Evolutionary conservation across 768 basidiomycete genomes (phyloP).

Genomic region (Lentinula guzmanii): DNA sequence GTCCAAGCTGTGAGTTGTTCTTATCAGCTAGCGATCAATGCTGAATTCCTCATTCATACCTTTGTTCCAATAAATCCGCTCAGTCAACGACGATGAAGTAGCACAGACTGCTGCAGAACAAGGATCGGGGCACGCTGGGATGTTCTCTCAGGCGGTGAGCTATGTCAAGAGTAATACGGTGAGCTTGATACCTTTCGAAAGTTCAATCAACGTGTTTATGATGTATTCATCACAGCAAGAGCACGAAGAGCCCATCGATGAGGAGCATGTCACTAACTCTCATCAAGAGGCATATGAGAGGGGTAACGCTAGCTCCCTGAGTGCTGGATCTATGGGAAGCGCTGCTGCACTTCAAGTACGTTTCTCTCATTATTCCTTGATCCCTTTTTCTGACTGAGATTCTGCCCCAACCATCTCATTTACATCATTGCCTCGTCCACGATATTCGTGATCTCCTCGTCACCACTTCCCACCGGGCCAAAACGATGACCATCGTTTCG

Average conservation of each 20-base stretch:
- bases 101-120: conserved; percentile 47
- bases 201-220: neutral
- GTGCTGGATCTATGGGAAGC: conserved; percentile 60
- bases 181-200: conserved; percentile 5
- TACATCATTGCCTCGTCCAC: no score
- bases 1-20: conserved; percentile 14
- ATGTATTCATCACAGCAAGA: conserved; percentile 27
- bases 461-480: neutral
- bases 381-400: no score
- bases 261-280: conserved; percentile 52
- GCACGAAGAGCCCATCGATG: conserved; percentile 60
- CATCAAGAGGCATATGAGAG: conserved; percentile 59
- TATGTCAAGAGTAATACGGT: conserved; percentile 52
- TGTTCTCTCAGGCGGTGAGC: conserved; percentile 51
- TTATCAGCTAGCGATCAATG: neutral
- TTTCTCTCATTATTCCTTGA: neutral
- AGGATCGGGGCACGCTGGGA: conserved; percentile 49
- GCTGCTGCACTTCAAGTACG: conserved; percentile 73
- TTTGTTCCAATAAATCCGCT: neutral
- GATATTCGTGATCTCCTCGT: no score
- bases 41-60: conserved; percentile 3
- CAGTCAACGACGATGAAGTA: conserved; percentile 64
- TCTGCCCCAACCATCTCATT: no score
- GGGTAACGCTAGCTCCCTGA: conserved; percentile 43
- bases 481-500: neutral